Percentiles rank a stretch among this genome's conserved stretches.
These are phyloP conservation scores for Fusarium solani-melongenae DNA, from an alignment of 2,329 filamentous ascomycete species.

Conservation along the genomic window DNA sequence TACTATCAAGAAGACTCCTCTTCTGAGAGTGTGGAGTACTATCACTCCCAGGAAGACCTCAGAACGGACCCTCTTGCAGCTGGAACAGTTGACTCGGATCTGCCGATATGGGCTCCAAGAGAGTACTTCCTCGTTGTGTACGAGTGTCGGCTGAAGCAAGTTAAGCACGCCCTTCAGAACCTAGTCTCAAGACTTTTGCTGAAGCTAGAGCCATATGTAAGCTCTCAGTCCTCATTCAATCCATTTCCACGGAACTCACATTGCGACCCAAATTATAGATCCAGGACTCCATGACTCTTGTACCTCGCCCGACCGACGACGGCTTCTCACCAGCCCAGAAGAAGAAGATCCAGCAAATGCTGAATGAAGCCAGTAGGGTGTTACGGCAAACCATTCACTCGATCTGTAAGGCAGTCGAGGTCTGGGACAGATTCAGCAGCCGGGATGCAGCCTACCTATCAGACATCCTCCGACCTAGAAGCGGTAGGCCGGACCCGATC, in stretches of 20 bases:
- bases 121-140: slow-evolving; percentile 5
- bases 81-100: not conserved
- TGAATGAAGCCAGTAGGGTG: not conserved
- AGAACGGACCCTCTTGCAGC: not conserved
- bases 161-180: not conserved
- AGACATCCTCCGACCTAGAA: not conserved
- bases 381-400: not conserved
- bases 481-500: not conserved
- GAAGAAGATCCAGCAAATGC: not conserved
- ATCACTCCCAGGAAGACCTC: not conserved
- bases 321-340: not conserved
- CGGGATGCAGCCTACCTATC: not conserved
- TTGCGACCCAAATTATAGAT: not conserved
- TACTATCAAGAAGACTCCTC: not conserved
- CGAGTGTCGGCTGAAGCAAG: slow-evolving; percentile 1
- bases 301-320: accelerated
- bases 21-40: not conserved
- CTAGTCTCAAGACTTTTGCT: not conserved
- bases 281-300: not conserved
- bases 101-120: not conserved
- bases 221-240: accelerated
- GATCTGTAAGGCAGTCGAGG: not conserved
- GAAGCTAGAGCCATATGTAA: not conserved
- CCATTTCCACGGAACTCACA: not conserved
- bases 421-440: not conserved